Conservation (phyloP, 2,329 filamentous ascomycete species). For the Fusarium ambrosium region DNA sequence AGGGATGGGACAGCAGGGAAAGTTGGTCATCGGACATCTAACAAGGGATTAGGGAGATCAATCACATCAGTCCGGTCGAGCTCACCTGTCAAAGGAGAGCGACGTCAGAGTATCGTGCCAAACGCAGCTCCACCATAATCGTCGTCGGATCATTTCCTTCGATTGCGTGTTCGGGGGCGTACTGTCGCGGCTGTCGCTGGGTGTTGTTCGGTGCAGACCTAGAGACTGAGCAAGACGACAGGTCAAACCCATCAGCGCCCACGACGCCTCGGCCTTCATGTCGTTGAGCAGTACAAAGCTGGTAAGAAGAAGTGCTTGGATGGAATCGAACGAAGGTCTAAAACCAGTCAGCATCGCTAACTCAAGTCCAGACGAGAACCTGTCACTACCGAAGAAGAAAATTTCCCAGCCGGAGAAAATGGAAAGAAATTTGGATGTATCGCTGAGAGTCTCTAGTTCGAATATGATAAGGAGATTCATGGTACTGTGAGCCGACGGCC, state of each 20-base stretch:
- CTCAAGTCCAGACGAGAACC: not conserved
- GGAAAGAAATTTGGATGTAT: constrained; percentile 74
- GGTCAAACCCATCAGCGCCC: constrained; percentile 74
- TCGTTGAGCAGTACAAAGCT: constrained; percentile 76
- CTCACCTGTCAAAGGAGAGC: constrained; percentile 73
- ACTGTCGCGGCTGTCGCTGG: constrained; percentile 61
- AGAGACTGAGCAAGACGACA: constrained; percentile 76
- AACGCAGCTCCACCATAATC: constrained; percentile 74
- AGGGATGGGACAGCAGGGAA: constrained; percentile 68
- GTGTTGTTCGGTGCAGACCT: constrained; percentile 67
- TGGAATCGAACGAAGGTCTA: constrained; percentile 74
- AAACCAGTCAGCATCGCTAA: constrained; percentile 11
- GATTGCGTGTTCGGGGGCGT: constrained; percentile 59
- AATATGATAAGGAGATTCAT: constrained; percentile 73
- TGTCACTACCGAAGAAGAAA: constrained; percentile 68
- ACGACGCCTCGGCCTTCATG: constrained; percentile 78
- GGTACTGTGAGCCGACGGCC: constrained; percentile 75
- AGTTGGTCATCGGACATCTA: constrained; percentile 74
- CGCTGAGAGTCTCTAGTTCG: constrained; percentile 71
- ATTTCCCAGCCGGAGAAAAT: constrained; percentile 74
- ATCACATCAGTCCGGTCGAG: not conserved
- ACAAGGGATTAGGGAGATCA: constrained; percentile 18
- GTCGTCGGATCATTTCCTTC: constrained; percentile 69
- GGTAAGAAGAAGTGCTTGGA: constrained; percentile 73
- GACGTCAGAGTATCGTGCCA: constrained; percentile 78